Percentiles rank a stretch among this genome's conserved stretches.
These are phyloP conservation scores for Entonaema liquescens DNA, from an alignment of 495 filamentous ascomycete genomes.

Conservation along the genomic window DNA sequence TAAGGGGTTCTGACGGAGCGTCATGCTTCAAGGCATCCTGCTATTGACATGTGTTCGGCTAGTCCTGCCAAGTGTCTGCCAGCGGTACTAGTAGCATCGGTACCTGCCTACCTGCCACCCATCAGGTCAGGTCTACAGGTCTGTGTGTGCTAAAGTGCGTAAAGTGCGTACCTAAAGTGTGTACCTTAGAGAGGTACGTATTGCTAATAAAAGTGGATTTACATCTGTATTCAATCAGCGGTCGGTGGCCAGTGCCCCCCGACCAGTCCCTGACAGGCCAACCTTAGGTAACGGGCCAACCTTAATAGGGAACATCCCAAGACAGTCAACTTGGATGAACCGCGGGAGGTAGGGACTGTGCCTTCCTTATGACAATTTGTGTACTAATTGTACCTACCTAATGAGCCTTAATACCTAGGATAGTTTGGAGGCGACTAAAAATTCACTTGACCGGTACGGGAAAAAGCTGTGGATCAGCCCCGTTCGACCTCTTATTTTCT, in stretches of 20 bases:
- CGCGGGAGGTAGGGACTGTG: constrained; percentile 7
- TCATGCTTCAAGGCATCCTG: background rate
- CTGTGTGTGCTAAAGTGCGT: background rate
- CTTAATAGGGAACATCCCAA: constrained; percentile 8
- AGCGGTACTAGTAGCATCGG: background rate
- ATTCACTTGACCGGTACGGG: constrained; percentile 23
- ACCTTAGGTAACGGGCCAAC: background rate
- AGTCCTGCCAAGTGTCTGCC: background rate
- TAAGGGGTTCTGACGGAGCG: background rate
- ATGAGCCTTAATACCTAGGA: background rate
- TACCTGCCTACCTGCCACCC: background rate
- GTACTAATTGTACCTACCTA: constrained; percentile 7
- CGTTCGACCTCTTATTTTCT: constrained; percentile 46
- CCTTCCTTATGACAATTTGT: background rate
- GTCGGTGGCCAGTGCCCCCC: background rate
- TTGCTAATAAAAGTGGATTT: background rate
- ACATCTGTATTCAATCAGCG: background rate
- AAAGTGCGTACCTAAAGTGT: background rate
- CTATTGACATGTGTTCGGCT: background rate
- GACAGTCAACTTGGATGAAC: constrained; percentile 9
- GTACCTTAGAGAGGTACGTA: background rate
- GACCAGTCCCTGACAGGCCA: constrained; percentile 3
- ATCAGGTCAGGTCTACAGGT: background rate
- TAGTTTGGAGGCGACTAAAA: constrained; percentile 12
- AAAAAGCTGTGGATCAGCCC: constrained; percentile 44